phyloP scores from a whole-genome alignment of 2,329 filamentous ascomycete genomes.

The Colletotrichum lini region DNA sequence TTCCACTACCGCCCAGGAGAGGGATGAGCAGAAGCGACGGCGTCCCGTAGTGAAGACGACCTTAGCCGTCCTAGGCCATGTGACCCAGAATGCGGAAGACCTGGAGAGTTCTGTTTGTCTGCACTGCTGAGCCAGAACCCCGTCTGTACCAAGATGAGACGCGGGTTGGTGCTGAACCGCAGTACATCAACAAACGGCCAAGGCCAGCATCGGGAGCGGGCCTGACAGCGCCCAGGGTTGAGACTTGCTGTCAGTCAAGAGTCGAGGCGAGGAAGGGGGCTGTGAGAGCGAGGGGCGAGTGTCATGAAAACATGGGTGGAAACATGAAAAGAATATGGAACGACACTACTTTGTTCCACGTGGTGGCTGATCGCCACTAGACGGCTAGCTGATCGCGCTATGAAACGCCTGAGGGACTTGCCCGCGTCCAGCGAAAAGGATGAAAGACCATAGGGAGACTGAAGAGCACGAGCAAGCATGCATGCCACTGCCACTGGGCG shows the following conservation, averaged over 20 bases:
- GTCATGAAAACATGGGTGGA: no score
- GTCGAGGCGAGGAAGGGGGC: not conserved
- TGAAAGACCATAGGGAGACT: not conserved
- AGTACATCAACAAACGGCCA: not conserved
- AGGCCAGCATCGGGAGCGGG: not conserved
- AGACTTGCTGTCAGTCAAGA: slow-evolving; percentile 6
- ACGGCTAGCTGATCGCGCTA: slow-evolving; percentile 26
- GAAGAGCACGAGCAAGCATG: no score
- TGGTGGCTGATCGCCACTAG: slow-evolving; percentile 39
- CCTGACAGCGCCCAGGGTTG: not conserved
- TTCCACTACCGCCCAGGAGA: not conserved
- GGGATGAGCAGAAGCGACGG: slow-evolving; percentile 2
- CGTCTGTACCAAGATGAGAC: not conserved
- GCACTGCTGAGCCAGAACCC: not conserved
- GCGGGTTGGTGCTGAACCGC: not conserved
- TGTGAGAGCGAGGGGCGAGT: slow-evolving; percentile 5
- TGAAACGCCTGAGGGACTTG: slow-evolving; percentile 26
- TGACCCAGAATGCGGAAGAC: not conserved
- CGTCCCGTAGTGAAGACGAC: not conserved
- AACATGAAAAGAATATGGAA: not conserved
- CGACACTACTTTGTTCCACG: slow-evolving; percentile 26
- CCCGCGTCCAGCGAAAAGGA: not conserved
- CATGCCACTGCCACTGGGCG: no score
- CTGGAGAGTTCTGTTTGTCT: not conserved
- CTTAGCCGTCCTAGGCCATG: not conserved